Base-by-base conservation (phyloP, 495 filamentous ascomycete genomes). In the Eremomyces bilateralis region DNA sequence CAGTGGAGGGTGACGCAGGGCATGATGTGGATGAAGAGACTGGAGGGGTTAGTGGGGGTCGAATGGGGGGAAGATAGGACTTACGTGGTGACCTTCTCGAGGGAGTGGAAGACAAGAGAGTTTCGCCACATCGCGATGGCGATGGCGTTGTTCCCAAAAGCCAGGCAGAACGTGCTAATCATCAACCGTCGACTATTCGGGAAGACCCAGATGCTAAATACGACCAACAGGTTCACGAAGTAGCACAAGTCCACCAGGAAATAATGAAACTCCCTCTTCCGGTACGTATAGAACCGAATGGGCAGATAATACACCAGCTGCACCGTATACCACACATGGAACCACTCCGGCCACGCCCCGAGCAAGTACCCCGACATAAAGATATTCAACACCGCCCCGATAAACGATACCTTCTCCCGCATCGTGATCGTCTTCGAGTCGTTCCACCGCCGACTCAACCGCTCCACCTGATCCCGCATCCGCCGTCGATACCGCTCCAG, bases 111-210 rank as follows among this genome's bases (percentile, higher is more conserved):
- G 24, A 97, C 88, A 55, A 97, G 65, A 15, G 82, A 91, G 52
- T 97, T 97, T 37, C 88, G 72, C 88, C 88, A 97, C 85, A 97
- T 94, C 41, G 88, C 90, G 53, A 97, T 95, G 13, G 88, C 88
- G 33, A 90, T 73, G 31, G 88, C 88, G 50, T 97, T 97, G 55
- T 97, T 97, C 36, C 88, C 88, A 39, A 76, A 84, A 13, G 82
- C 78, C 35, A 97, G 62, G 45, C 88, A 95, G 53, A 79, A 95
- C 10, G 82, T 78, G 42, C 80, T 75, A 42, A 92, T 91, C 52
- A 97, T 84, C 12, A 97, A 63, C 32, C 88, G 72, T 49, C 90
- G 91, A 13, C 83, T 94, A 20, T 67, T 58, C 0, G 88, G 90
- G 47, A 93, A 93, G 16, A 80, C 62, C 84, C 85, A 97, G 33